Evolutionary conservation across 768 basidiomycete species (phyloP).

Genomic region (Pholiota molesta): DNA sequence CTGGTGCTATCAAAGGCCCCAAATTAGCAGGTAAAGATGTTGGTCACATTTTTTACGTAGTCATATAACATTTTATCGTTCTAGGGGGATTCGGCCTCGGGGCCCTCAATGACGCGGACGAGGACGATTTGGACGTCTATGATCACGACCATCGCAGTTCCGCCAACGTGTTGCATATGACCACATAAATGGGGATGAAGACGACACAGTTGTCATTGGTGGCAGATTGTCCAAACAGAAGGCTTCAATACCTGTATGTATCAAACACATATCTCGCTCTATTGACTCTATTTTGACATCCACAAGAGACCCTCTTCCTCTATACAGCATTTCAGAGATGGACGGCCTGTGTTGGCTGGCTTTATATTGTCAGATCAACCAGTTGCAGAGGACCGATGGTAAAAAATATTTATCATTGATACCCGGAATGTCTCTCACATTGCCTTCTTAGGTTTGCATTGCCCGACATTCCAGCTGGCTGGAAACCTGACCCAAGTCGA

Average conservation of each 20-base stretch:
- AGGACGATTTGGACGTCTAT: slow-evolving; percentile 89
- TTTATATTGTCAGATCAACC: slow-evolving; percentile 74
- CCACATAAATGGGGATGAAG: slow-evolving; percentile 62
- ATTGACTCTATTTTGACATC: slow-evolving; percentile 7
- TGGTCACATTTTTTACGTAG: neutral
- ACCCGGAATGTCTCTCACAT: neutral
- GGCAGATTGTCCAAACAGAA: slow-evolving; percentile 24
- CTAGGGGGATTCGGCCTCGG: slow-evolving; percentile 88
- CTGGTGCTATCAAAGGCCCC: slow-evolving; percentile 44
- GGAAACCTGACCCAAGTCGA: slow-evolving; percentile 83
- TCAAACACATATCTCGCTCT: slow-evolving; percentile 1
- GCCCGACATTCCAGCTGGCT: slow-evolving; percentile 80
- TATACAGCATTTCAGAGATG: slow-evolving; percentile 66
- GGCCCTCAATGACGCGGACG: slow-evolving; percentile 91
- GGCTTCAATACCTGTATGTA: slow-evolving; percentile 32
- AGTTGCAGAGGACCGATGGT: slow-evolving; percentile 74
- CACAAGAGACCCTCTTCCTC: slow-evolving; percentile 37
- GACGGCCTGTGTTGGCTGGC: slow-evolving; percentile 69
- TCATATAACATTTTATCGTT: neutral
- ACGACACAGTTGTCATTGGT: slow-evolving; percentile 53
- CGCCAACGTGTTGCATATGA: slow-evolving; percentile 69
- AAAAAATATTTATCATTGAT: slow-evolving; percentile 21
- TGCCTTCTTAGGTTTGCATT: slow-evolving; percentile 69
- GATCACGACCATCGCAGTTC: slow-evolving; percentile 45
- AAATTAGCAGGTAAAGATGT: slow-evolving; percentile 52